Evolutionary conservation across 768 basidiomycete species (phyloP).

Genomic region (Trichaptum fuscoviolaceum): DNA sequence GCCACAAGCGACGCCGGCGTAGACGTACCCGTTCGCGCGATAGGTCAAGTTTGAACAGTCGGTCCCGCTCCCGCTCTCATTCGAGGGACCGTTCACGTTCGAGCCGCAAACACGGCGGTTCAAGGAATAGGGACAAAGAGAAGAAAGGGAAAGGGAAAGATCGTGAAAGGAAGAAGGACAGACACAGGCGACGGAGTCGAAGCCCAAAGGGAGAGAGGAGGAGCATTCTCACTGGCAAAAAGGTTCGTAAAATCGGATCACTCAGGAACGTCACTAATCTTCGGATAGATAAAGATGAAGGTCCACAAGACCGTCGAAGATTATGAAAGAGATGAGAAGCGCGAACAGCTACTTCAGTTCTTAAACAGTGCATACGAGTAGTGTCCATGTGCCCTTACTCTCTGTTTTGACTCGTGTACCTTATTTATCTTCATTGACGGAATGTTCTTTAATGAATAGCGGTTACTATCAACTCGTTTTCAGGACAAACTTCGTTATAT

Average conservation of each 20-base stretch:
- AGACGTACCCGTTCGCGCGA: background rate
- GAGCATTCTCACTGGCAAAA: constrained; percentile 58
- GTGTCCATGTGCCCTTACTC: background rate
- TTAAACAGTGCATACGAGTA: constrained; percentile 48
- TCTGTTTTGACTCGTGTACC: no score
- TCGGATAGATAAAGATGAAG: constrained; percentile 52
- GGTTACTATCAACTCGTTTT: no score
- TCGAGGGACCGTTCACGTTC: constrained; percentile 19
- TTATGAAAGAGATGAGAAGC: constrained; percentile 50
- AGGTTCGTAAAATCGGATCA: constrained; percentile 30
- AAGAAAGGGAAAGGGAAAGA: constrained; percentile 34
- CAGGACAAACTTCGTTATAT: no score
- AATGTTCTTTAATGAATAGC: no score
- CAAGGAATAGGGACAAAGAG: constrained; percentile 21
- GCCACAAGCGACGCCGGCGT: background rate
- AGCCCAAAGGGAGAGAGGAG: constrained; percentile 37
- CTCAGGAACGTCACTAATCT: background rate
- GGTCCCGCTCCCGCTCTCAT: constrained; percentile 25
- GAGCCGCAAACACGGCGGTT: constrained; percentile 17
- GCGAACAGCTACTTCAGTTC: constrained; percentile 47
- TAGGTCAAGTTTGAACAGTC: background rate
- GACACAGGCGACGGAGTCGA: constrained; percentile 9
- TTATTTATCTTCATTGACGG: no score
- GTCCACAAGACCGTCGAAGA: constrained; percentile 56
- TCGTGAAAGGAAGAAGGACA: constrained; percentile 28